Conservation (phyloP, 192 early-diverging fungal species). For the Coemansia sp. region DNA sequence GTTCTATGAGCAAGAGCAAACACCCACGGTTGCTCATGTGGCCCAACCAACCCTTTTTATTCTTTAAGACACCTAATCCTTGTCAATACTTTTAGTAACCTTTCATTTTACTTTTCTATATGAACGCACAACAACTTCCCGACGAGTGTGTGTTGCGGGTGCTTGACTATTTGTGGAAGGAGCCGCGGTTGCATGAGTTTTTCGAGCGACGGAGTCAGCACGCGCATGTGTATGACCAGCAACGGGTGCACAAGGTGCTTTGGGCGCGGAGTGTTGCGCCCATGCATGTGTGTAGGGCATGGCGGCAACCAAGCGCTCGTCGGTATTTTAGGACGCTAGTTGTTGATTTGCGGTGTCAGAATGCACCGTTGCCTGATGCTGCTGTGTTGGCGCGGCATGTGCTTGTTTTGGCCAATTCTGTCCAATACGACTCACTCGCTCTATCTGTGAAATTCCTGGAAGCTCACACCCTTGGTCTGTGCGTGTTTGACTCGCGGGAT, state of each 20-base stretch:
- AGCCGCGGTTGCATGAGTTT: slow-evolving; percentile 12
- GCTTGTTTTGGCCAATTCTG: slow-evolving; percentile 4
- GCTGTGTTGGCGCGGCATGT: slow-evolving; percentile 15
- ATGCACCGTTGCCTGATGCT: neutral
- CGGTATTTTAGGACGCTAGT: slow-evolving; percentile 28
- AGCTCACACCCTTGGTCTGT: slow-evolving; percentile 21
- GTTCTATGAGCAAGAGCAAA: too few species aligned
- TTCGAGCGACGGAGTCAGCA: slow-evolving; percentile 21
- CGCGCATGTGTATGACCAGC: slow-evolving; percentile 42
- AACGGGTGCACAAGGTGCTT: slow-evolving; percentile 21
- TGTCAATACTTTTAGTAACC: slow-evolving; percentile 7
- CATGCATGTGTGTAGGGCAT: slow-evolving; percentile 33
- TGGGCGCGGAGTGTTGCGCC: slow-evolving; percentile 21
- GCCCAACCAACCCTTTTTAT: neutral
- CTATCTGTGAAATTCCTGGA: slow-evolving; percentile 1
- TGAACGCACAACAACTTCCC: slow-evolving; percentile 11
- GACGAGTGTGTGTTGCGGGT: slow-evolving; percentile 31
- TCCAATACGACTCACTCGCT: too few species aligned
- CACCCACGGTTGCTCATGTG: slow-evolving; percentile 2
- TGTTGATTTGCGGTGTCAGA: slow-evolving; percentile 6
- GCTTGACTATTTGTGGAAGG: slow-evolving; percentile 37
- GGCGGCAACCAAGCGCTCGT: slow-evolving; percentile 16
- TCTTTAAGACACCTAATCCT: neutral
- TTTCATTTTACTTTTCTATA: slow-evolving; percentile 1
- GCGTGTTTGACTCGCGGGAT: neutral